Evolutionary conservation across 345 rosid genomes (phyloP).

Genomic region (Heritiera fomes): DNA sequence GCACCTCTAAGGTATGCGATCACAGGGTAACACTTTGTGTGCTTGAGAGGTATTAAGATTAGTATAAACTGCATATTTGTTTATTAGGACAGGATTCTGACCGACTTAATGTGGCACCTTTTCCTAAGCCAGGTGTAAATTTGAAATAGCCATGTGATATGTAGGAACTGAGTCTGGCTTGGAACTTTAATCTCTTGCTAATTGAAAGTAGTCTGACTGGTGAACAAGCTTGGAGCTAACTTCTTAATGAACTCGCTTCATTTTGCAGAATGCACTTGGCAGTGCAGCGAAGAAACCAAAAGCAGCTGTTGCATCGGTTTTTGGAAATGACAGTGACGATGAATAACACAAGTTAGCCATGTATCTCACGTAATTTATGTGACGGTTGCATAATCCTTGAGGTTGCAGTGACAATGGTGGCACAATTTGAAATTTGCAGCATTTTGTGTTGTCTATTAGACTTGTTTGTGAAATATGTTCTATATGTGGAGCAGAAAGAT

Average conservation of each 20-base stretch:
- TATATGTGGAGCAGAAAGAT: neutral
- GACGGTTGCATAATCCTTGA: neutral
- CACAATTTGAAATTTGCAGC: neutral
- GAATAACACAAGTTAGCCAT: slow-evolving; percentile 37
- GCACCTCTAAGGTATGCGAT: slow-evolving; percentile 62
- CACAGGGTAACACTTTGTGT: neutral
- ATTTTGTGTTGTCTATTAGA: neutral
- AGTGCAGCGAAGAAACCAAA: slow-evolving; percentile 68
- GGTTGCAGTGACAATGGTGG: neutral
- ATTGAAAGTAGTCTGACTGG: neutral
- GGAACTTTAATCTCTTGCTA: neutral
- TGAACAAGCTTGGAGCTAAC: neutral
- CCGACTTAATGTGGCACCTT: neutral
- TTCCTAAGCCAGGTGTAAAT: neutral
- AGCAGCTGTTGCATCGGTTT: slow-evolving; percentile 63
- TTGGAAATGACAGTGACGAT: slow-evolving; percentile 78
- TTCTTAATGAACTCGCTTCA: neutral
- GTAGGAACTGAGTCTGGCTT: neutral
- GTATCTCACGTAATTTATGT: slow-evolving; percentile 6
- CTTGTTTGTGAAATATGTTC: neutral
- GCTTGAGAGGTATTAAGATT: neutral
- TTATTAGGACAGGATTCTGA: neutral
- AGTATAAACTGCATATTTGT: neutral
- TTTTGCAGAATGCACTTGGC: slow-evolving; percentile 47
- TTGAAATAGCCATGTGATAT: neutral